Evolutionary conservation across 2,329 filamentous ascomycete genomes (phyloP), one percentile per base, ranked within the genome.

Genomic region (Niveomyces coronatus): DNA sequence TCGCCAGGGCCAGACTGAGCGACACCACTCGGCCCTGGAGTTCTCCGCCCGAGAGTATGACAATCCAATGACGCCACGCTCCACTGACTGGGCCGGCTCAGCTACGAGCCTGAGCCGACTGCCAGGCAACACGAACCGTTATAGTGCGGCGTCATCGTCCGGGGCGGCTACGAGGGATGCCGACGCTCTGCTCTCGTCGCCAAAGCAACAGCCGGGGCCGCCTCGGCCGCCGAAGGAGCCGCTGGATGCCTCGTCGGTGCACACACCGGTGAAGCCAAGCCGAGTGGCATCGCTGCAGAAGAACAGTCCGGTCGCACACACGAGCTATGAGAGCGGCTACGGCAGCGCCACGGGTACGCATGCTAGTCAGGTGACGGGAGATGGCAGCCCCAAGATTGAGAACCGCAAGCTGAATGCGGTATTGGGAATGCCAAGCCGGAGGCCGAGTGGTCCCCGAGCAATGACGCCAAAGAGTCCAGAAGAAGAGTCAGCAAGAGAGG

Each of bases 21-120:
- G 79, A 18, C 85, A 85, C 58, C 78, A 83, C 49, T 82, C 74
- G 18, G 75, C 80, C 1, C 67, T 88, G 15, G 84, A 89, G 61
- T 75, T 71, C 8, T 79, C 83, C 43, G 84, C 83, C 3, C 72
- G 81, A 38, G 72, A 79, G 40, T 87, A 76, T 52, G 73, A 77
- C 45, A 63, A 66, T 2, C 68, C 75, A 2, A 68, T 68, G 62
- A 77, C 75, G 20, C 76, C 76, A 3, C 63, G 63, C 37, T 79
- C 75, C 1, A 62, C 73, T 0, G 74, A 80, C 39, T 81, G 76
- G 74, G 74, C 66, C 6, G 70, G 74, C 10, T 81, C 76, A 2
- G 68, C 65, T 31, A 74, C 70, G 26, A 78, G 72, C 45, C 61
- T 81, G 7, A 61, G 70, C 49, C 68, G 73, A 8, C 68, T 72